phyloP scores from a whole-genome alignment of 257 asterid species.

The Forsythia suspensa region DNA sequence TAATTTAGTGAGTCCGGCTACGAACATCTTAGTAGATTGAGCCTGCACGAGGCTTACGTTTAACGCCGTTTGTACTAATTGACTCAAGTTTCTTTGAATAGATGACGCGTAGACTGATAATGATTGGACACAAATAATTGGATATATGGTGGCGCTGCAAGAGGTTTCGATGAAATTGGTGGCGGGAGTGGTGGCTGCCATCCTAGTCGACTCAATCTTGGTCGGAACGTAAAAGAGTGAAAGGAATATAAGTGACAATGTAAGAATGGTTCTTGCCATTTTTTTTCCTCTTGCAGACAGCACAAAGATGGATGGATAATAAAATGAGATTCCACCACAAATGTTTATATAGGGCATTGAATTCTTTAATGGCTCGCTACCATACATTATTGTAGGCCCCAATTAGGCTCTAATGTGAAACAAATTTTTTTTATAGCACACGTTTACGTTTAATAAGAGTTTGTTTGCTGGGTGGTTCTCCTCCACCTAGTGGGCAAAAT shows the following conservation, averaged over 20 bases:
- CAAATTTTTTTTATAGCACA: no score
- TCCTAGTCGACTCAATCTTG: slow-evolving; percentile 11
- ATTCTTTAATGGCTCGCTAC: not conserved
- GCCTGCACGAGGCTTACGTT: slow-evolving; percentile 64
- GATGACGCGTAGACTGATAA: slow-evolving; percentile 49
- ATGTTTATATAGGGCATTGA: not conserved
- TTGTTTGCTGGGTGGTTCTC: no score
- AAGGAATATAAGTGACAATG: slow-evolving; percentile 18
- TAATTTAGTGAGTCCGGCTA: slow-evolving; percentile 37
- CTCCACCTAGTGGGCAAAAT: no score
- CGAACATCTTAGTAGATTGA: slow-evolving; percentile 40
- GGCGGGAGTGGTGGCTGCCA: slow-evolving; percentile 25
- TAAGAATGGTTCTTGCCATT: slow-evolving; percentile 26
- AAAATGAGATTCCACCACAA: not conserved
- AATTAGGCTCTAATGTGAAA: no score
- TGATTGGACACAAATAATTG: slow-evolving; percentile 58
- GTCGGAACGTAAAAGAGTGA: slow-evolving; percentile 19
- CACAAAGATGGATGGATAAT: not conserved
- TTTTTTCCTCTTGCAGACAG: not conserved
- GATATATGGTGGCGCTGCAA: slow-evolving; percentile 57
- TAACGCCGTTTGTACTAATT: slow-evolving; percentile 56
- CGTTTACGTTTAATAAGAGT: no score
- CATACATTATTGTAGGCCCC: not conserved
- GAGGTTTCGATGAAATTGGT: slow-evolving; percentile 53
- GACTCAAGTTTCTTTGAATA: slow-evolving; percentile 46